phyloP scores from a whole-genome alignment of 2,329 filamentous ascomycete species.

The Magnaporthiopsis incrustans region DNA sequence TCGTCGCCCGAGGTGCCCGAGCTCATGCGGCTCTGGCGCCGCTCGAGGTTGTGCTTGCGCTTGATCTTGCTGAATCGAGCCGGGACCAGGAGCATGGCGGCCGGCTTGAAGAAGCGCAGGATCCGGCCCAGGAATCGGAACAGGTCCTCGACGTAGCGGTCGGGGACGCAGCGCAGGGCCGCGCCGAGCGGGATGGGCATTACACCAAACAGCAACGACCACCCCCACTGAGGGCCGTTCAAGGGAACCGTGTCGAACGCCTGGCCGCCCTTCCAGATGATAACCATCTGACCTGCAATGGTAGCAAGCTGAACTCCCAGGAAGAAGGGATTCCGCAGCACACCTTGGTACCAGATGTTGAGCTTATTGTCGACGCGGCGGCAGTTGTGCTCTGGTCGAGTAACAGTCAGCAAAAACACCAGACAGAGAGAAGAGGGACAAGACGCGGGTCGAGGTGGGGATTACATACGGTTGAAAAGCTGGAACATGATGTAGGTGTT shows the following conservation, averaged over 20 bases:
- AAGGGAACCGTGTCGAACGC: conserved; percentile 57
- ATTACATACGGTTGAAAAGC: conserved; percentile 56
- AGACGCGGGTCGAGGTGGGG: conserved; percentile 49
- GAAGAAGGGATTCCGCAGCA: conserved; percentile 70
- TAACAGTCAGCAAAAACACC: conserved; percentile 32
- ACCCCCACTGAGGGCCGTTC: conserved; percentile 60
- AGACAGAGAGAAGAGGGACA: conserved; percentile 54
- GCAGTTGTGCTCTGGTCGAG: conserved; percentile 51
- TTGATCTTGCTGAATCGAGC: conserved; percentile 13
- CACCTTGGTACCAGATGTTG: conserved; percentile 69
- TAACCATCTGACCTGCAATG: conserved; percentile 61
- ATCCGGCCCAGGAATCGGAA: conserved; percentile 12
- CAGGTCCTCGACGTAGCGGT: conserved; percentile 31
- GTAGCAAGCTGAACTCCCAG: conserved; percentile 59
- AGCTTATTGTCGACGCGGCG: conserved; percentile 74
- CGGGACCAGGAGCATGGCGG: conserved; percentile 12
- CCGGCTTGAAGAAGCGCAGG: conserved; percentile 18
- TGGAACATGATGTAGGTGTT: conserved; percentile 89
- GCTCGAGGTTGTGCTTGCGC: conserved; percentile 7
- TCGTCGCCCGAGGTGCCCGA: conserved; percentile 3
- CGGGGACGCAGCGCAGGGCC: conserved; percentile 32
- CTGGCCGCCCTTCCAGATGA: conserved; percentile 60
- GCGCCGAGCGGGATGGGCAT: conserved; percentile 56
- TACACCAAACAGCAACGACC: conserved; percentile 59
- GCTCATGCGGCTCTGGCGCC: conserved; percentile 3